phyloP scores from a whole-genome alignment of 2,329 filamentous ascomycete species.

The Fusarium sp. region DNA sequence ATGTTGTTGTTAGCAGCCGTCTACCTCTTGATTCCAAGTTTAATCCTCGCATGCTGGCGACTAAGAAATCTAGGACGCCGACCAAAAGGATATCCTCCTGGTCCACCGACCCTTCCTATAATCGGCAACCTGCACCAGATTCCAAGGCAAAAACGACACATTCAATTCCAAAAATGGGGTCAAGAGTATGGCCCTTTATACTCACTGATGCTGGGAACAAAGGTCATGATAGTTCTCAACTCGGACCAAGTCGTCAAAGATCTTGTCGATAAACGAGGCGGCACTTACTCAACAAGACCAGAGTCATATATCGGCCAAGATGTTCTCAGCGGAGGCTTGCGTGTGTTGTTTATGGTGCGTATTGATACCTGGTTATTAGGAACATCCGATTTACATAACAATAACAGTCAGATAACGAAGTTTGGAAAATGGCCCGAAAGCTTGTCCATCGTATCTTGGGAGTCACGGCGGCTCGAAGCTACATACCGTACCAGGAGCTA shows the following conservation, averaged over 20 bases:
- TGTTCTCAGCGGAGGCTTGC: not conserved
- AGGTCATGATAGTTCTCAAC: not conserved
- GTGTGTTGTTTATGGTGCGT: not conserved
- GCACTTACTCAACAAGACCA: not conserved
- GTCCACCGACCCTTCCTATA: not conserved
- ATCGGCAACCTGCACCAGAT: not conserved
- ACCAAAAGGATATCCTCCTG: not conserved
- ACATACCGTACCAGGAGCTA: not conserved
- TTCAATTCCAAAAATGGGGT: not conserved
- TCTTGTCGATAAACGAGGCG: not conserved
- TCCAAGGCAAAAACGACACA: not conserved
- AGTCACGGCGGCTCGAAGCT: not conserved
- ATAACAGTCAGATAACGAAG: not conserved
- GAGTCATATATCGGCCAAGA: not conserved
- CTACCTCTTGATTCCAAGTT: not conserved
- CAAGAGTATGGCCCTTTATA: not conserved
- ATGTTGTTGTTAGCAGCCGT: not conserved
- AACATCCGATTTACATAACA: not conserved
- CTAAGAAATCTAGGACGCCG: not conserved
- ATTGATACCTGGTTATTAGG: too few relatives aligned
- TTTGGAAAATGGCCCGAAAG: not conserved
- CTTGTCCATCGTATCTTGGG: not conserved
- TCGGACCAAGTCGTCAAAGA: not conserved
- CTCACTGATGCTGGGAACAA: not conserved
- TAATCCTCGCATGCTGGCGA: not conserved